Base-by-base conservation (phyloP, 2,329 filamentous ascomycete species). In the Fusarium albidum region DNA sequence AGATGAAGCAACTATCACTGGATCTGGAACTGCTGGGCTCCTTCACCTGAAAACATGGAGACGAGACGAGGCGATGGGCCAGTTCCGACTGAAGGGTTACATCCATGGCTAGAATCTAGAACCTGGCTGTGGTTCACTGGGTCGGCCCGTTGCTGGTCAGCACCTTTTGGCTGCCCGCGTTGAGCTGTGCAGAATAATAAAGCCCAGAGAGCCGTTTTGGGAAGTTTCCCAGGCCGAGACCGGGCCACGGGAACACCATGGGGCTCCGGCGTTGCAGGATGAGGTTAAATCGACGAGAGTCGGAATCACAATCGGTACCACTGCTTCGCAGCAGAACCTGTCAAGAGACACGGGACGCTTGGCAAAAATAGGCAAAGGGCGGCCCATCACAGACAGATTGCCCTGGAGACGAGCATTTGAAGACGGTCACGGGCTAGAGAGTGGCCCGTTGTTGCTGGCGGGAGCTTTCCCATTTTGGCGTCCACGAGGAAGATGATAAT, bases 41-140 rank as follows among this genome's bases (percentile, higher is more conserved):
- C 17, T 48, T 26, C 35, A 51, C 42, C 45, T 44, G 49, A 50
- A 44, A 34, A 34, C 43, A 39, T 61, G 45, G 45, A 61, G 49
- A 59, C 49, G 57, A 40, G 34, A 51, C 32, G 39, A 57, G 31
- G 34, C 37, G 45, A 61, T 59, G 45, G 45, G 43, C 41, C 31
- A 61, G 46, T 26, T 31, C 28, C 41, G 39, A 59, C 59, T 56
- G 59, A 61, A 61, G 46, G 59, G 58, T 59, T 59, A 46, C 46
- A 62, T 49, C 38, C 50, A 46, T 55, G 50, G 46, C 52, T 49
- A 32, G 28, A 62, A 52, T 61, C 43, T 56, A 59, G 58, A 61
- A 52, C 55, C 55, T 52, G 47, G 43, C 40, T 31, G 40, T 59
- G 54, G 54, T 56, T 61, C 58, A 61, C 39, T 61, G 58, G 58